Percentiles rank a stretch among this genome's conserved stretches.
These are phyloP conservation scores for Rhizophagus clarus DNA, from an alignment of 192 early-diverging fungal genomes.

Conservation along the genomic window DNA sequence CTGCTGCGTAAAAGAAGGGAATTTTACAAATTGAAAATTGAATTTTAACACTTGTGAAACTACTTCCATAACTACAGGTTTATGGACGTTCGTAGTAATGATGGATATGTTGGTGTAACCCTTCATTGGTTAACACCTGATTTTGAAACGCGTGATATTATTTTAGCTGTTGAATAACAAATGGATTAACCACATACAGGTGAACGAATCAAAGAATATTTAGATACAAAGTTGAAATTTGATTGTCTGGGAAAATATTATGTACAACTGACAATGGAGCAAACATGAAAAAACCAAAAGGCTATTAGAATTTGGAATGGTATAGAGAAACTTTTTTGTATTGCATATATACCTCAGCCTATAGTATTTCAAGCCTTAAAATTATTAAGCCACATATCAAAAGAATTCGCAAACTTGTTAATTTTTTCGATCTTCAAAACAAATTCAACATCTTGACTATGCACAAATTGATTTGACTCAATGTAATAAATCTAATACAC, in stretches of 20 bases:
- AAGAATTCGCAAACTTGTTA: background rate
- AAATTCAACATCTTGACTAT: constrained; percentile 4
- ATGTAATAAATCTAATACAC: background rate
- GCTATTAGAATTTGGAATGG: background rate
- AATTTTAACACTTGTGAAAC: background rate
- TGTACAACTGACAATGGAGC: no score
- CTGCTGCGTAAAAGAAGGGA: background rate
- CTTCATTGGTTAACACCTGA: constrained; percentile 11
- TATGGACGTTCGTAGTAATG: no score
- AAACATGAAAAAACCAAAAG: no score
- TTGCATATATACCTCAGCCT: constrained; percentile 16
- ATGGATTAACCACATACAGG: constrained; percentile 5
- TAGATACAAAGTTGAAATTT: no score
- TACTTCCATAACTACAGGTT: constrained; percentile 21
- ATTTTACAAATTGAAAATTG: constrained; percentile 1
- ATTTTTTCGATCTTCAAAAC: constrained; percentile 10
- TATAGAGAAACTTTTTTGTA: background rate
- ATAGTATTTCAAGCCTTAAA: constrained; percentile 7
- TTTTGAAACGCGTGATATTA: background rate
- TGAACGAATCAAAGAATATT: constrained; percentile 7
- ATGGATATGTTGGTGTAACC: no score
- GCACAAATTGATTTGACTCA: constrained; percentile 13
- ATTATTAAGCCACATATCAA: constrained; percentile 8
- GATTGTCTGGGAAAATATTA: no score
- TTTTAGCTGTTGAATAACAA: constrained; percentile 17